phyloP scores from a whole-genome alignment of 2,329 filamentous ascomycete species.

The Colletotrichum sp. region DNA sequence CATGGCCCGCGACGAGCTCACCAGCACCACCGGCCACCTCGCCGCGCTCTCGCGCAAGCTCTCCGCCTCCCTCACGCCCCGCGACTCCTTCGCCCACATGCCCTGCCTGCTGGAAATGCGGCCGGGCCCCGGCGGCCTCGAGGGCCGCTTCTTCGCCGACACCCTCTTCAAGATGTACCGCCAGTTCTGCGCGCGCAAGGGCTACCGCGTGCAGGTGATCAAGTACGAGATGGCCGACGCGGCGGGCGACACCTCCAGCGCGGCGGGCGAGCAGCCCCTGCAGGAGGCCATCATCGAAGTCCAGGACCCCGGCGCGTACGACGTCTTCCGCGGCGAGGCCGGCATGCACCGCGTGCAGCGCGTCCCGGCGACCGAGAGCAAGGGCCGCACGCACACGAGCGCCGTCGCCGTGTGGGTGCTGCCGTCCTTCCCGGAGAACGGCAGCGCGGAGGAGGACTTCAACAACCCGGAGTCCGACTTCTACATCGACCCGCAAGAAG shows the following conservation, averaged over 20 bases:
- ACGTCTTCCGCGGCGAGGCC: conserved; percentile 81
- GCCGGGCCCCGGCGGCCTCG: conserved; percentile 89
- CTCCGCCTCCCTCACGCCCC: conserved; percentile 80
- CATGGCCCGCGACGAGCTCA: conserved; percentile 82
- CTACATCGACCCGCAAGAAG: conserved; percentile 85
- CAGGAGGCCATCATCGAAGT: conserved; percentile 90
- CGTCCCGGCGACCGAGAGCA: conserved; percentile 88
- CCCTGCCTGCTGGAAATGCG: conserved; percentile 92
- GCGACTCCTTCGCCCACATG: conserved; percentile 87
- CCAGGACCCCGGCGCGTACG: conserved; percentile 78
- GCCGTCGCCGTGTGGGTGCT: conserved; percentile 92
- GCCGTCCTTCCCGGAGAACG: conserved; percentile 74
- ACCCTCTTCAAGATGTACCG: conserved; percentile 92
- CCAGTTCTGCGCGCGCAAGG: conserved; percentile 73
- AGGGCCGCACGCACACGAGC: conserved; percentile 91
- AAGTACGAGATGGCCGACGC: conserved; percentile 83
- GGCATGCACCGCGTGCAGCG: conserved; percentile 96
- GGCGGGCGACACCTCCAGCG: conserved; percentile 54
- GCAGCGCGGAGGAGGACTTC: conserved; percentile 62
- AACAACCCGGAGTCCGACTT: conserved; percentile 91
- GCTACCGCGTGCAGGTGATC: conserved; percentile 70
- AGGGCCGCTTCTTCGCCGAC: conserved; percentile 89
- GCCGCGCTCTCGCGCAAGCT: conserved; percentile 69
- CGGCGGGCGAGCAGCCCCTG: conserved; percentile 70
- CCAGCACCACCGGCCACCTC: conserved; percentile 67